A percentile compares a stretch with the other conserved stretches of the same genome.
Conservation (phyloP, 257 asterid genomes). For the Solanum dulcamara region DNA sequence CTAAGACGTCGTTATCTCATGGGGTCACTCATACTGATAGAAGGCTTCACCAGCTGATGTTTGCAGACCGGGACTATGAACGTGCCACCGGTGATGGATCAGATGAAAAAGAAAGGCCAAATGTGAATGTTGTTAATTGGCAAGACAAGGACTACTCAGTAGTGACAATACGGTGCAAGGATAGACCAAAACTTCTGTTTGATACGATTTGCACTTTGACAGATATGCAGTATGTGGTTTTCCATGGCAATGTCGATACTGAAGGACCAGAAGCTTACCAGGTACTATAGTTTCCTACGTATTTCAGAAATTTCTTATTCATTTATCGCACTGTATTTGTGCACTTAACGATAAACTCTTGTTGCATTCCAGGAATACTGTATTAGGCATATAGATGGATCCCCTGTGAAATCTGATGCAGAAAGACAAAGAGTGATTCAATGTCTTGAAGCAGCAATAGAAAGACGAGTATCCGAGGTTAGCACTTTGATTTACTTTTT, state of each 20-base stretch:
- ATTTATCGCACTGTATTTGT: background rate
- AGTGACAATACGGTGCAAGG: conserved; percentile 76
- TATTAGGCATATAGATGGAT: conserved; percentile 83
- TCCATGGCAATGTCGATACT: conserved; percentile 82
- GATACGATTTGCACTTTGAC: conserved; percentile 88
- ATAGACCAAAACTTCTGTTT: conserved; percentile 83
- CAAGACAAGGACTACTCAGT: conserved; percentile 83
- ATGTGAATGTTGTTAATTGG: conserved; percentile 81
- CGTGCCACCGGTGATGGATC: conserved; percentile 24
- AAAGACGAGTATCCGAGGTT: conserved; percentile 90
- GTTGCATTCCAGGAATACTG: conserved; percentile 67
- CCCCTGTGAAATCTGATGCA: conserved; percentile 93
- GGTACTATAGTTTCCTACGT: conserved; percentile 21
- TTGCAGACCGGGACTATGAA: conserved; percentile 85
- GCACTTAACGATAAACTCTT: background rate
- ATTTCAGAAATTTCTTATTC: background rate
- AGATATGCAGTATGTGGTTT: conserved; percentile 90
- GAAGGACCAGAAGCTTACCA: conserved; percentile 80
- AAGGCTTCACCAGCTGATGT: conserved; percentile 96
- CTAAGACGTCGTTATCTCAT: conserved; percentile 64
- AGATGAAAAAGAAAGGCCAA: conserved; percentile 54
- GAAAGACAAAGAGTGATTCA: conserved; percentile 87
- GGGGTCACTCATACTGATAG: conserved; percentile 67
- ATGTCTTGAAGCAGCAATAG: conserved; percentile 95
- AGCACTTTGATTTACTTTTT: background rate